These are phyloP conservation scores for Crithidia mellificae DNA, from an alignment of 208 protist genomes.

Conservation along the genomic window DNA sequence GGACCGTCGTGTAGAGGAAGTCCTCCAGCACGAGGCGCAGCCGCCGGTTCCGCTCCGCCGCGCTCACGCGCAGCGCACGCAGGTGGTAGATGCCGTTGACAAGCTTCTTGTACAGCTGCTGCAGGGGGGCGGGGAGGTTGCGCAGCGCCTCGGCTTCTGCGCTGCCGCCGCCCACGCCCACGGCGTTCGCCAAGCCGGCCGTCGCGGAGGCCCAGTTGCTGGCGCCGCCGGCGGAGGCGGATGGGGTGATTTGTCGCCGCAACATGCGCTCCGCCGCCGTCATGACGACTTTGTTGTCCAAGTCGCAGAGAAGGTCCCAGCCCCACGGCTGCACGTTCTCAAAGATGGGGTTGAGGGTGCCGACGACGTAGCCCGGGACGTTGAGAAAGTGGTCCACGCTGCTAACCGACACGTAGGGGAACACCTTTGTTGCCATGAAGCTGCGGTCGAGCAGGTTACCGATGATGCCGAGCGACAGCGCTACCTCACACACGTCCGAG, in stretches of 20 bases:
- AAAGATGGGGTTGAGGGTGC: constrained; percentile 87
- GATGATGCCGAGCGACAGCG: constrained; percentile 64
- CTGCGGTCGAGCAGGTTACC: constrained; percentile 63
- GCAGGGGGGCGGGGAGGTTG: constrained; percentile 18
- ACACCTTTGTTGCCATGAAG: constrained; percentile 68
- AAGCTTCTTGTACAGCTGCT: constrained; percentile 48
- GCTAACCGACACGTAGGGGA: constrained; percentile 80
- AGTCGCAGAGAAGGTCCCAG: constrained; percentile 77
- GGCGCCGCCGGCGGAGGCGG: constrained; percentile 18
- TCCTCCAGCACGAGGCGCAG: constrained; percentile 62
- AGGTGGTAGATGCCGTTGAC: constrained; percentile 40
- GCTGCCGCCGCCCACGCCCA: too few relatives aligned
- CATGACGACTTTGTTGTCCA: constrained; percentile 53
- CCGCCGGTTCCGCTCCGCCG: constrained; percentile 43
- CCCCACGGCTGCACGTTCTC: constrained; percentile 51
- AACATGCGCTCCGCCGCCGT: constrained; percentile 37
- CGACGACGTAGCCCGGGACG: constrained; percentile 77
- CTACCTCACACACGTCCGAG: constrained; percentile 71
- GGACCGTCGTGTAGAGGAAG: constrained; percentile 42
- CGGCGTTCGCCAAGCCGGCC: too few relatives aligned
- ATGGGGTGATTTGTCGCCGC: constrained; percentile 9
- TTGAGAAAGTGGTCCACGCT: constrained; percentile 53
- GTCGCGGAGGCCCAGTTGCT: too few relatives aligned
- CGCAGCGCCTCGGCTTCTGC: constrained; percentile 26
- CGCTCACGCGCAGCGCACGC: constrained; percentile 44